Base-by-base conservation (phyloP, 1,139 yeast species). In the Keqinozyma sinolaborantium region DNA sequence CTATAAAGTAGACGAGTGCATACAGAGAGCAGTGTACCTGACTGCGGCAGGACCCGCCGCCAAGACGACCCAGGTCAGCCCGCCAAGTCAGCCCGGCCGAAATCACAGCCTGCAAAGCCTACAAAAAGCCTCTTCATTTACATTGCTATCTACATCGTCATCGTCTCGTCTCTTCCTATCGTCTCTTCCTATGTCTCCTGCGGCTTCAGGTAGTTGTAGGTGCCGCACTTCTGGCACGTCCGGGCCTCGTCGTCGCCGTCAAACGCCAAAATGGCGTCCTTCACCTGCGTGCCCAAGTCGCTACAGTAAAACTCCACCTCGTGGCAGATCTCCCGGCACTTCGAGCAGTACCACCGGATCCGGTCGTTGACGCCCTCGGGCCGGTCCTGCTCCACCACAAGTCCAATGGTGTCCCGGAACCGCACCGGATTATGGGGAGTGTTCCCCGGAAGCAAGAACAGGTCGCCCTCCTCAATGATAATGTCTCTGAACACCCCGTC, bases 381-480 rank as follows among this genome's bases (percentile, higher is more conserved):
- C 43, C 97, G 70, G 51, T 87, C 95, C 56, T 88, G 96, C 50
- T 90, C 97, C n/a, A 90, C 85, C 5, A 90, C 97, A 30, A 90
- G 64, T 0, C 97, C 97, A 19, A 90, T 80, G 0, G 97, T 87
- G 48, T 88, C 66, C 7, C 81, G 83, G 54, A 77, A 90, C 45
- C 97, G 68, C 12, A 86, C 92, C 1, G 97, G 97, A 45, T 83
- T 85, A 54, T 90, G 97, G 1, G 97, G 97, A 3, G 76, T 73
- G 51, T 86, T 85, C 1, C 83, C 81, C 1, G 95, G 95, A 23
- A 90, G 70, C 41, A 90, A 63, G 51, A 86, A 90, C 19, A 95
- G 82, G 47, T 86, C 95, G 10, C 95, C 95, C 50, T 90, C 96
- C 26, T 72, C 66, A 35, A 90, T 88, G 4, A 73, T 64, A 21